Base-by-base conservation (phyloP, 2,329 filamentous ascomycete genomes). In the Ceratocystis variospora region DNA sequence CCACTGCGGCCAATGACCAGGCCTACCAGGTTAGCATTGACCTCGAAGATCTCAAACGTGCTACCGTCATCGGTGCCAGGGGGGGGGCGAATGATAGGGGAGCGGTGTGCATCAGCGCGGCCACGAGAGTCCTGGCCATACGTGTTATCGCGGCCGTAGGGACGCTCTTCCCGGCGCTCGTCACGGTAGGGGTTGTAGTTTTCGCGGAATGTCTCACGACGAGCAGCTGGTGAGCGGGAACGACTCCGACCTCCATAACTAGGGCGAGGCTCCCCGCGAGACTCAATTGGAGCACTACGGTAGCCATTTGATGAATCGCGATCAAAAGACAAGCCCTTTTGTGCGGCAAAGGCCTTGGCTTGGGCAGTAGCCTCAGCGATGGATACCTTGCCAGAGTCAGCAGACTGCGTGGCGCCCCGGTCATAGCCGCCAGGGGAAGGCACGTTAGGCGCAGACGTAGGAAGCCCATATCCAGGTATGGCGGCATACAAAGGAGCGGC, bases 1-100 rank as follows among this genome's bases (percentile, higher is more conserved):
- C 91, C 91, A 73, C 92, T 88, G 68, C 91, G 85, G 64, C 91
- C 91, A 73, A 96, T 96, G 72, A 96, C 95, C 44, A 96, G 80
- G 53, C 91, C 91, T 63, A 96, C 91, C 61, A 96, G 81, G 71
- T 86, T 89, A 25, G 89, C 90, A 73, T 96, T 90, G 72, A 96
- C 90, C 71, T 88, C 83, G 70, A 96, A 91, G 28, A 87, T 88
- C 77, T 96, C 91, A 57, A 67, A 67, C 10, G 66, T 64, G 28
- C 83, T 83, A 72, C 87, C 88, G 70, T 90, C 88, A 71, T 88
- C 85, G 61, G 78, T 79, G 64, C 73, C 75, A 50, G 66, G 70
- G 67, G 75, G 80, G 68, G 81, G 83, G 71, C 83, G 80, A 66
- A 78, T 77, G 62, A 80, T 79, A 46, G 85, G 86, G 57, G 88